These are phyloP conservation scores for Phaeophleospora eucalypticola DNA, from an alignment of 2,329 filamentous ascomycete genomes.

Conservation along the genomic window DNA sequence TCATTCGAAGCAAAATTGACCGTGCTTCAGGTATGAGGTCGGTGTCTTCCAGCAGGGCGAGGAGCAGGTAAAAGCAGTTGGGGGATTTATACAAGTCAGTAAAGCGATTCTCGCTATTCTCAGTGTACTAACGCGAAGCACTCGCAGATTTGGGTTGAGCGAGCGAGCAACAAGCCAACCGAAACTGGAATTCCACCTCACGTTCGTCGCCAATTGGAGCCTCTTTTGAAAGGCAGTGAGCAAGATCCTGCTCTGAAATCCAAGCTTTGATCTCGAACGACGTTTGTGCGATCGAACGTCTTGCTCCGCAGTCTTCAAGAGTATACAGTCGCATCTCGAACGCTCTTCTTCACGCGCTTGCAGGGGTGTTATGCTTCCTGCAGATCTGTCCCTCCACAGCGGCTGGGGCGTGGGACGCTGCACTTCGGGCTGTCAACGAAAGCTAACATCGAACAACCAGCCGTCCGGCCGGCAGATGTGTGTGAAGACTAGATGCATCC, in stretches of 20 bases:
- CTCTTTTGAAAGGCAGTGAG: slow-evolving; percentile 27
- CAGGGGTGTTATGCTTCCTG: no score
- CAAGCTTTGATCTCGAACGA: slow-evolving; percentile 19
- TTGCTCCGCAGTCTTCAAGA: not conserved
- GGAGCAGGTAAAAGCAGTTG: slow-evolving; percentile 64
- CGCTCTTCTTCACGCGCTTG: no score
- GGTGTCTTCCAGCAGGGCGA: slow-evolving; percentile 75
- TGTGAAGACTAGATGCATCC: no score
- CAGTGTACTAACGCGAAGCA: no score
- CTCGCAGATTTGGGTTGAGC: slow-evolving; percentile 48
- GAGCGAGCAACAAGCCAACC: slow-evolving; percentile 64
- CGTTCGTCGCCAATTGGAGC: slow-evolving; percentile 46
- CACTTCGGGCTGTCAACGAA: no score
- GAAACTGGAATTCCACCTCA: slow-evolving; percentile 58
- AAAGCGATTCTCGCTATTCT: no score
- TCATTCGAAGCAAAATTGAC: not conserved
- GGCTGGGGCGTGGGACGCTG: no score
- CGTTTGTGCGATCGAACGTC: not conserved
- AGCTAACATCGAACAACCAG: no score
- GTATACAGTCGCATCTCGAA: not conserved
- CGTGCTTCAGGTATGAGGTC: slow-evolving; percentile 63
- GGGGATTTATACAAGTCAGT: slow-evolving; percentile 22
- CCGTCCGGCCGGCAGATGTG: no score
- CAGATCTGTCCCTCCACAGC: no score
- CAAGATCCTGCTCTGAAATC: slow-evolving; percentile 20